These are phyloP conservation scores for Hyaloperonospora brassicae DNA, from an alignment of 352 stramenopile genomes.

Conservation along the genomic window DNA sequence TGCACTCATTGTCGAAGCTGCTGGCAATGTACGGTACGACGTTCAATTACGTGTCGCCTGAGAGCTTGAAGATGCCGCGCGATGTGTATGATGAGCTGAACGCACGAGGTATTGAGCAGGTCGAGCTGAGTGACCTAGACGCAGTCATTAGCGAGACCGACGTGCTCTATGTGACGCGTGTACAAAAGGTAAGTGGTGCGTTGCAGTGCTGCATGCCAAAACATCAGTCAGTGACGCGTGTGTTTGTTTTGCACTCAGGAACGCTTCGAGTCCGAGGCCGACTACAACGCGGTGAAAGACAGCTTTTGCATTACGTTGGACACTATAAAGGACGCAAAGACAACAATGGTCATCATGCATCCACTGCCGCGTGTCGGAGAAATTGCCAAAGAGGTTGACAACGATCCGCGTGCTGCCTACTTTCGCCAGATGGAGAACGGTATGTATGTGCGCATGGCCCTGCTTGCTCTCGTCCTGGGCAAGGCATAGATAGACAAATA, in stretches of 20 bases:
- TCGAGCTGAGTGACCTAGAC: constrained; percentile 78
- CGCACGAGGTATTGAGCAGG: constrained; percentile 71
- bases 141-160: constrained; percentile 88
- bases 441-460: constrained; percentile 98
- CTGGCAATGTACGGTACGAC: constrained; percentile 86
- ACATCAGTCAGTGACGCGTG: neutral
- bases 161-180: constrained; percentile 97
- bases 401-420: constrained; percentile 92
- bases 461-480: constrained; percentile 91
- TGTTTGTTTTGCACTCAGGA: constrained; percentile 56
- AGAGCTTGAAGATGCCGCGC: constrained; percentile 77
- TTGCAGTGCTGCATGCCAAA: neutral
- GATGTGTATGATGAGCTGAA: constrained; percentile 74
- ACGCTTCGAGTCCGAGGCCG: constrained; percentile 89
- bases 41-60: constrained; percentile 90
- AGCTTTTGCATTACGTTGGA: constrained; percentile 71
- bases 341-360: constrained; percentile 95
- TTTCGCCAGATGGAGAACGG: constrained; percentile 97
- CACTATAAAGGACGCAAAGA: constrained; percentile 81
- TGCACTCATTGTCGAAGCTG: constrained; percentile 95
- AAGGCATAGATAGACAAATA: constrained; percentile 52
- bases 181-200: constrained; percentile 79
- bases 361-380: constrained; percentile 96
- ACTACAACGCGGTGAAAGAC: constrained; percentile 94
- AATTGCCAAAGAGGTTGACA: constrained; percentile 94